Conservation (phyloP, 192 early-diverging fungal species). For the Gigaspora rosea region DNA sequence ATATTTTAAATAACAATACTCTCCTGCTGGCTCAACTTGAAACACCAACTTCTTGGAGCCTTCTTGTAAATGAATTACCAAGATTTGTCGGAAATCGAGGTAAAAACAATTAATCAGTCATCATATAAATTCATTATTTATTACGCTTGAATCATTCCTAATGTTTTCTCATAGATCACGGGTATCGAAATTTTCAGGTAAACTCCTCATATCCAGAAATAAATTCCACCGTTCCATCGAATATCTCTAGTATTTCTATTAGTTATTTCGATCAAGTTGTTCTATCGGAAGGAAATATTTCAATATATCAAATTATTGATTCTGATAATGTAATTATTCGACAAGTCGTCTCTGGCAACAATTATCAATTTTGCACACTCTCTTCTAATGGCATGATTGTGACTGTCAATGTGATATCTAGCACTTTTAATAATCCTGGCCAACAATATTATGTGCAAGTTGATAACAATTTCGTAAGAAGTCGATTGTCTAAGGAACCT, state of each 20-base stretch:
- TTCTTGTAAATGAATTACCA: no score
- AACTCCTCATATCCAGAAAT: background rate
- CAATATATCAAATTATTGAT: slow-evolving; percentile 8
- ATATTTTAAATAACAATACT: no score
- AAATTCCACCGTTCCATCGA: background rate
- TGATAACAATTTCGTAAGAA: slow-evolving; percentile 13
- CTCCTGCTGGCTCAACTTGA: no score
- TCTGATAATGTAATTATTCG: background rate
- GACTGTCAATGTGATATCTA: background rate
- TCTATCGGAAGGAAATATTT: background rate
- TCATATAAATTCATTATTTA: no score
- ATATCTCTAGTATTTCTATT: background rate
- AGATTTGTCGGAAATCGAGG: background rate
- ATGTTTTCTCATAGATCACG: background rate
- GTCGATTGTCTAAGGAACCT: background rate
- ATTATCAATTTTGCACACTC: background rate
- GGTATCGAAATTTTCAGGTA: background rate
- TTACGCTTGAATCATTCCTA: no score
- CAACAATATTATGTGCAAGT: background rate
- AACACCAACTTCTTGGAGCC: no score
- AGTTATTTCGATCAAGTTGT: background rate
- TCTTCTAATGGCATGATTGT: background rate
- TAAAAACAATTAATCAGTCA: background rate
- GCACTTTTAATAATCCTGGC: background rate
- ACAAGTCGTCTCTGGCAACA: background rate